Evolutionary conservation across 2,329 filamentous ascomycete genomes (phyloP), one percentile per base, ranked within the genome.

Genomic region (Mycosphaerella sp.): DNA sequence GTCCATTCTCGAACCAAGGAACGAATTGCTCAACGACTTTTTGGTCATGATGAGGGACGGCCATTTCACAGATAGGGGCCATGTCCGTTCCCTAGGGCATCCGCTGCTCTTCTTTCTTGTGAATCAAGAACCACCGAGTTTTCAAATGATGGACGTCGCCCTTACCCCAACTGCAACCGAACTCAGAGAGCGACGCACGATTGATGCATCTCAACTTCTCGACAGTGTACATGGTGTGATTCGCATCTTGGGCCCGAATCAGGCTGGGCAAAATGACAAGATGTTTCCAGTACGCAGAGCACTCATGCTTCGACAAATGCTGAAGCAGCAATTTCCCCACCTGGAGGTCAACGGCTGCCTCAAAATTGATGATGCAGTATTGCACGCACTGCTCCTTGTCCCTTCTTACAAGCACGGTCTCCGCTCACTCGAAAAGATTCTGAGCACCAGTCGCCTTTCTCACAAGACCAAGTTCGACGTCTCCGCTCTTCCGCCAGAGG

Each of bases 331-430:
- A 46, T 62, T 67, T 48, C 66, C 68, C 4, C 66, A 67, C 40
- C 58, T 70, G 12, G 60, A 63, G 45, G 55, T 58, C 34, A 63
- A 67, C 43, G 59, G 60, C 43, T 58, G 40, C n/a, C 63, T 70
- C 43, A 64, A 64, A 29, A 61, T 70, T 50, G 67, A 70, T 53
- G 68, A 69, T 46, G 64, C 63, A 26, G 68, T 70, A 12, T 57
- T 70, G 2, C 64, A 69, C 46, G 66, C 67, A 29, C 51, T 70
- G 6, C 60, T 70, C 3, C 59, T 69, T 6, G 67, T 69, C 0
- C 67, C 68, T 9, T 59, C 59, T 4, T 70, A 65, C 59, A 67
- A 67, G 49, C 66, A 69, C 49, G 68, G 68, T 34, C 55, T 69
- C 6, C 59, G 64, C 7, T 69, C 66, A 7, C 61, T 70, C 2